Conservation (phyloP, 257 asterid species). For the Solanum appendiculatum region DNA sequence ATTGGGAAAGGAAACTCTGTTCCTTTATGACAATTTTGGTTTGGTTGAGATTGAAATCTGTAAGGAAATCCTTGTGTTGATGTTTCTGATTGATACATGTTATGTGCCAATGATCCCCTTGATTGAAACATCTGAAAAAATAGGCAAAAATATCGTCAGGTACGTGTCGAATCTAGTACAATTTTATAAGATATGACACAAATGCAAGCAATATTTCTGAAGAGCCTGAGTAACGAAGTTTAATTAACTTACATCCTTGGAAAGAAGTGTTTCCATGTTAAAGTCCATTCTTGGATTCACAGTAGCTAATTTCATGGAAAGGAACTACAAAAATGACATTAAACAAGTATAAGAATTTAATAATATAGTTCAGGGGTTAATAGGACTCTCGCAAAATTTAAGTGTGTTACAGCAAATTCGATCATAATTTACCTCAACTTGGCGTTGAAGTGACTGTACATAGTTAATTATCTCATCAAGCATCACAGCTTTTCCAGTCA, state of each 20-base stretch:
- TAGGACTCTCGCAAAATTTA: not conserved
- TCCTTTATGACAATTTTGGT: constrained; percentile 20
- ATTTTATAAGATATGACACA: not conserved
- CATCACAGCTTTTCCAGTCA: constrained; percentile 98
- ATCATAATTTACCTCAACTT: constrained; percentile 56
- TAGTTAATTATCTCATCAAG: constrained; percentile 90
- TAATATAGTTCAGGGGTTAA: not conserved
- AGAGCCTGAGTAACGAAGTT: not conserved
- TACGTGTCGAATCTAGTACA: not conserved
- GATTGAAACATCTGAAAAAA: constrained; percentile 41
- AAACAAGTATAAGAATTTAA: not conserved
- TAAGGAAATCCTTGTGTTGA: constrained; percentile 23
- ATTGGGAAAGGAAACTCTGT: constrained; percentile 22
- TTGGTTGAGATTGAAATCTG: constrained; percentile 35
- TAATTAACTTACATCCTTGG: constrained; percentile 59
- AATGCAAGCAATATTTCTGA: not conserved
- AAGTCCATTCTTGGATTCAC: constrained; percentile 73
- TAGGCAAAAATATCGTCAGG: not conserved
- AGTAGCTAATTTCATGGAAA: constrained; percentile 81
- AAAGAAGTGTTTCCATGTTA: constrained; percentile 48
- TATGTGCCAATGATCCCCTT: constrained; percentile 37
- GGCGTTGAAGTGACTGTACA: constrained; percentile 77
- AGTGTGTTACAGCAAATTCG: not conserved
- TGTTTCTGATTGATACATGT: constrained; percentile 26
- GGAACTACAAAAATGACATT: constrained; percentile 42